Conservation (phyloP, 2,329 filamentous ascomycete species). For the Orbilia quercus region DNA sequence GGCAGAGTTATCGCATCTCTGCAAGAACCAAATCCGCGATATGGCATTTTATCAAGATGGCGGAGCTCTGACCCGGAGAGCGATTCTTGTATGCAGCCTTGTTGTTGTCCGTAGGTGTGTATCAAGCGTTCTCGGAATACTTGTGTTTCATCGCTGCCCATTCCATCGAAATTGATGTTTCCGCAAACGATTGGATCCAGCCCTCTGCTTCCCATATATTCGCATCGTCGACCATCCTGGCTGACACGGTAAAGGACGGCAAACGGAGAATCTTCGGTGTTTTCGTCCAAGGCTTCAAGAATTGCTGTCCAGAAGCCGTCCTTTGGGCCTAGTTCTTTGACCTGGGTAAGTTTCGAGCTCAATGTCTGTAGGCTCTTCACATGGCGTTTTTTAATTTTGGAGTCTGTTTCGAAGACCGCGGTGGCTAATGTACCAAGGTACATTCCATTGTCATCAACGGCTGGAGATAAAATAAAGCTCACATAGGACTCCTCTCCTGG, state of each 20-base stretch:
- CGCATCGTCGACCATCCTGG: constrained; percentile 32
- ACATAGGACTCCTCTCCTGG: constrained; percentile 58
- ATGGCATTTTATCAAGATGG: constrained; percentile 20
- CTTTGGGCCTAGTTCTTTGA: constrained; percentile 30
- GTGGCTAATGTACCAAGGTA: constrained; percentile 57
- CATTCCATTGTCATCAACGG: constrained; percentile 54
- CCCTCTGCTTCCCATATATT: constrained; percentile 46
- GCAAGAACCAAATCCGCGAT: constrained; percentile 64
- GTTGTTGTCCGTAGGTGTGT: constrained; percentile 39
- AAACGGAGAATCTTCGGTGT: constrained; percentile 57
- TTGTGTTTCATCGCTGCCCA: constrained; percentile 9
- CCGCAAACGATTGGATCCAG: constrained; percentile 37
- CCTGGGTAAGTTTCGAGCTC: constrained; percentile 47
- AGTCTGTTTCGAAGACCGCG: constrained; percentile 57
- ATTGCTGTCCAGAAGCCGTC: constrained; percentile 57
- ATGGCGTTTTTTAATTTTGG: constrained; percentile 57
- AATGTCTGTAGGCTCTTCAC: constrained; percentile 57
- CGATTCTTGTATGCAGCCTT: constrained; percentile 15
- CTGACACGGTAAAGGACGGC: constrained; percentile 56
- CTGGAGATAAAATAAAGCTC: constrained; percentile 58
- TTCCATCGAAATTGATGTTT: constrained; percentile 31
- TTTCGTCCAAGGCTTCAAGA: constrained; percentile 58
- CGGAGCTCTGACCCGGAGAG: constrained; percentile 21
- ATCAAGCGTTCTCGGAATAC: constrained; percentile 46
- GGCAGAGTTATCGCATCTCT: constrained; percentile 79